Percentiles rank a stretch among this genome's conserved stretches.
Conservation (phyloP, 176 grass and related monocot genomes). For the Musa schizocarpa region DNA sequence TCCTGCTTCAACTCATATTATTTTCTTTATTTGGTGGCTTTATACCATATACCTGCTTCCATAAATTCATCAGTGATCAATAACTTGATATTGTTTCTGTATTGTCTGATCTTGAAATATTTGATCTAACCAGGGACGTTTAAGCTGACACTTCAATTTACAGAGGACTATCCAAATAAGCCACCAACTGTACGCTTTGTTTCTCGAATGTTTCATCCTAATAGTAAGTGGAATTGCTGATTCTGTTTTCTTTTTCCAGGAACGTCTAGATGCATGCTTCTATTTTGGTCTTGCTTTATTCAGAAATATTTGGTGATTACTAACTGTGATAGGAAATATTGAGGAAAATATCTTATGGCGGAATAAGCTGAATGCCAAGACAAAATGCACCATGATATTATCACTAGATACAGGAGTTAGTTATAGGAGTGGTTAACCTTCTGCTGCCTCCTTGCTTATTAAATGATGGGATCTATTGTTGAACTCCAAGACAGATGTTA, state of each 20-base stretch:
- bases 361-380: no score
- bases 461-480: background rate
- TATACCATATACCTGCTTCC: background rate
- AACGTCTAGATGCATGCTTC: background rate
- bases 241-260: background rate
- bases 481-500: no score
- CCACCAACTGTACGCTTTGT: conserved; percentile 48
- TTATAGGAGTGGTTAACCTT: no score
- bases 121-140: conserved; percentile 27
- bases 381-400: no score
- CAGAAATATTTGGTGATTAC: no score
- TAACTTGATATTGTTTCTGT: background rate
- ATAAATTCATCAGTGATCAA: background rate
- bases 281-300: background rate
- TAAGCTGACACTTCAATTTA: conserved; percentile 43
- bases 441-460: no score
- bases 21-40: background rate
- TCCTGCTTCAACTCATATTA: background rate
- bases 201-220: conserved; percentile 52
- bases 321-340: no score
- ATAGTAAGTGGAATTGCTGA: conserved; percentile 26
- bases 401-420: no score
- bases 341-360: no score
- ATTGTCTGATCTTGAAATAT: background rate
- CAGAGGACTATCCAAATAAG: conserved; percentile 50